phyloP scores from a whole-genome alignment of 23 red algal genomes.

The Gracilaria vermiculophylla region DNA sequence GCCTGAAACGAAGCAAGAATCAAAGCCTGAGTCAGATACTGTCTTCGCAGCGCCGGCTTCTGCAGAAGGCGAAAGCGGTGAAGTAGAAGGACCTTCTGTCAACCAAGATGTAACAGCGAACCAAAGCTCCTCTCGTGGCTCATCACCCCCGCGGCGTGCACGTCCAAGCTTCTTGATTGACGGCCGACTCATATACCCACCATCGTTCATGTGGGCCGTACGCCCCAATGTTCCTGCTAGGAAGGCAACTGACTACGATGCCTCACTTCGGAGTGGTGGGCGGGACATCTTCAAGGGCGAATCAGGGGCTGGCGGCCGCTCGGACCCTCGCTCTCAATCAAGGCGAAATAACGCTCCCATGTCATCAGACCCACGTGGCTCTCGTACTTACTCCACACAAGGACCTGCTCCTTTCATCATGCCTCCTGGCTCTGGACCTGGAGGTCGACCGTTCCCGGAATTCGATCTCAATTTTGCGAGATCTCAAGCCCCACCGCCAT shows the following conservation, averaged over 20 bases:
- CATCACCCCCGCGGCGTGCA: neutral
- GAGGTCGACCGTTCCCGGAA: neutral
- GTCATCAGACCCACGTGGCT: slow-evolving; percentile 4
- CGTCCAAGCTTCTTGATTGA: neutral
- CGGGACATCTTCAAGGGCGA: slow-evolving; percentile 38
- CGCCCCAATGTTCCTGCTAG: neutral
- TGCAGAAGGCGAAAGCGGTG: neutral
- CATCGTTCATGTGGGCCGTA: slow-evolving; percentile 28
- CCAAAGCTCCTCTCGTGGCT: neutral
- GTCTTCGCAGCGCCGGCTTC: neutral
- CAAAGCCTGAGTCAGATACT: neutral
- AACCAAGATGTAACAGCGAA: neutral
- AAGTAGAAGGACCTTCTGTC: neutral
- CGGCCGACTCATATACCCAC: slow-evolving; percentile 29
- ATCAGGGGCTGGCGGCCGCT: neutral
- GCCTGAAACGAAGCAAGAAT: neutral
- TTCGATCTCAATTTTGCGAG: slow-evolving; percentile 46
- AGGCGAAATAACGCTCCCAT: neutral
- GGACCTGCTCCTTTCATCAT: neutral
- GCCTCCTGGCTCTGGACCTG: slow-evolving; percentile 10
- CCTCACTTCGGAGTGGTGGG: neutral
- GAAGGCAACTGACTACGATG: neutral
- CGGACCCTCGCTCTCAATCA: neutral
- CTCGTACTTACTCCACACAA: neutral
- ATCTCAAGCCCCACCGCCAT: slow-evolving; percentile 6